Percentiles rank a stretch among this genome's conserved stretches.
Conservation (phyloP, 2,329 filamentous ascomycete genomes). For the Parascedosporium putredinis region DNA sequence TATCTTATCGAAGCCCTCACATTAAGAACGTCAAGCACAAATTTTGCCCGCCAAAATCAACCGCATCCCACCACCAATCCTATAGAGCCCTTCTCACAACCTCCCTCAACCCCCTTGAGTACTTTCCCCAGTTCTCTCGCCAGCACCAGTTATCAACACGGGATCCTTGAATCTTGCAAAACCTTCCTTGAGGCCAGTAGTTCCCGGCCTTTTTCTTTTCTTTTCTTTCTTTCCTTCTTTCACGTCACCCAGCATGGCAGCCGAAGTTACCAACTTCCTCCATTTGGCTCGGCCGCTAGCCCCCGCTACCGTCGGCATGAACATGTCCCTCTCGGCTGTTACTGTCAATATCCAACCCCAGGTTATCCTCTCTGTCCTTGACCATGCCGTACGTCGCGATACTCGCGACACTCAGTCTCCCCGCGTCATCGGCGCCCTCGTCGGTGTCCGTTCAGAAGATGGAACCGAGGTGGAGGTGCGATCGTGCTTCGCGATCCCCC, state of each 20-base stretch:
- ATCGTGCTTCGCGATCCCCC: constrained; percentile 93
- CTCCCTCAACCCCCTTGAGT: not conserved
- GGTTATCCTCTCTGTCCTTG: constrained; percentile 69
- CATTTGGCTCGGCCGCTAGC: constrained; percentile 90
- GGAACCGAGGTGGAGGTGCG: constrained; percentile 93
- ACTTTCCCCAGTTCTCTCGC: constrained; percentile 11
- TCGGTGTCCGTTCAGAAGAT: constrained; percentile 90
- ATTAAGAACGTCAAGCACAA: constrained; percentile 6
- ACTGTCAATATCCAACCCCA: constrained; percentile 92
- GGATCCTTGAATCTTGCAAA: constrained; percentile 11
- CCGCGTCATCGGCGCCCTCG: constrained; percentile 90
- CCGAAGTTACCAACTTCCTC: constrained; percentile 73
- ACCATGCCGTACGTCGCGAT: constrained; percentile 89
- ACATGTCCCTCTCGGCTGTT: constrained; percentile 81
- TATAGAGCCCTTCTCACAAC: constrained; percentile 7
- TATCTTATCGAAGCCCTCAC: constrained; percentile 10
- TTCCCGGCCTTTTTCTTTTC: constrained; percentile 3
- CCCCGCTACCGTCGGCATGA: constrained; percentile 66
- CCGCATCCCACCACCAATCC: constrained; percentile 9
- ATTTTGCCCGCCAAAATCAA: constrained; percentile 8
- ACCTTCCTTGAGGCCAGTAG: constrained; percentile 1
- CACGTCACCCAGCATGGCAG: constrained; percentile 60
- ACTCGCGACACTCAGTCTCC: constrained; percentile 67
- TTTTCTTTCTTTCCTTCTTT: constrained; percentile 5
- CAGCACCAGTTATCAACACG: not conserved